Percentiles rank a stretch among this genome's conserved stretches.
Conservation (phyloP, 805 yeast genomes). For the Pichia sporocuriosa region DNA sequence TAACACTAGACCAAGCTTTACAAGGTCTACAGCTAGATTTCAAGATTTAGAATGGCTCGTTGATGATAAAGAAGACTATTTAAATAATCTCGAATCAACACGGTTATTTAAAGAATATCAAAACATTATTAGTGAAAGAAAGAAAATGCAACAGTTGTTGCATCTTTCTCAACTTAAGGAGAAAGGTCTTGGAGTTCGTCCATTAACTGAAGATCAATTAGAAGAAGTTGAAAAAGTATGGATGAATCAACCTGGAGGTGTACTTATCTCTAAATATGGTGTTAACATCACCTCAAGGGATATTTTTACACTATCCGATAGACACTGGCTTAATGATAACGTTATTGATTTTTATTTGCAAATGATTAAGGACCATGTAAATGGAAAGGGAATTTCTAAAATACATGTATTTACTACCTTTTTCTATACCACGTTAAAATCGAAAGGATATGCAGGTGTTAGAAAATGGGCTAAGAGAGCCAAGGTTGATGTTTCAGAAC, state of each 20-base stretch:
- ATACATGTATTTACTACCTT: constrained; percentile 81
- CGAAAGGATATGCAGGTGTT: constrained; percentile 75
- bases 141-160: constrained; percentile 30
- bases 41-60: constrained; percentile 28
- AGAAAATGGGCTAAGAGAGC: constrained; percentile 78
- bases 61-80: constrained; percentile 27
- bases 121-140: constrained; percentile 37
- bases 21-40: constrained; percentile 22
- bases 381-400: constrained; percentile 24
- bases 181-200: constrained; percentile 24
- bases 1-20: constrained; percentile 12
- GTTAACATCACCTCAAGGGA: constrained; percentile 65
- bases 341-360: constrained; percentile 77
- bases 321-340: constrained; percentile 85
- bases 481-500: constrained; percentile 54
- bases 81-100: constrained; percentile 26
- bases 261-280: constrained; percentile 31
- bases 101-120: constrained; percentile 36
- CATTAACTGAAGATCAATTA: constrained; percentile 29
- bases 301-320: constrained; percentile 59
- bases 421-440: constrained; percentile 66
- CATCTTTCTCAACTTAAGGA: constrained; percentile 33
- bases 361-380: constrained; percentile 35
- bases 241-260: constrained; percentile 23
- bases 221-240: constrained; percentile 31